Evolutionary conservation across 345 rosid genomes (phyloP), one percentile per base, ranked within the genome.

Genomic region (Sonneratia alba): DNA sequence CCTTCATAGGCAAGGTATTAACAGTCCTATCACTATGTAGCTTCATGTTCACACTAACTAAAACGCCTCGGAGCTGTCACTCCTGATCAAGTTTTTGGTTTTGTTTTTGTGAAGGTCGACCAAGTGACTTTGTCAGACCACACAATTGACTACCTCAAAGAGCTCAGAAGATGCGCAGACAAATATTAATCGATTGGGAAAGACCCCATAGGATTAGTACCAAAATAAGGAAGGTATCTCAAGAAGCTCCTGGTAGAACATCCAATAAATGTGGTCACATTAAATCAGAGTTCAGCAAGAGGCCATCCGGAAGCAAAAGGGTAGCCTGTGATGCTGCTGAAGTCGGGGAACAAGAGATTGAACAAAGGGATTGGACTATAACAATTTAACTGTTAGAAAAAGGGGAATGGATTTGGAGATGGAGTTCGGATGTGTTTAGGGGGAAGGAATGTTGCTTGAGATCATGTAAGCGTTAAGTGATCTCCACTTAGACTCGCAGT

Each of bases 361-460:
- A 77, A 55, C 81, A 72, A 37, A 80, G 75, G 71, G 87, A 83
- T 61, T 85, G 69, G 47, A 78, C 32, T 84, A 83, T 67, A 45
- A 68, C 56, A 79, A 74, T 64, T 32, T 86, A 69, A 77, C 76
- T n/a, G 83, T 92, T n/a, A 76, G 78, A 71, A 70, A 71, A 63
- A 83, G 77, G 11, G 87, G 86, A 12, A 79, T 78, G 61, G 90
- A 85, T 67, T 86, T 89, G 73, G 51, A 78, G 72, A 88, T 92
- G 32, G 94, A 91, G 77, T 77, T 95, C 38, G 81, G 79, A 70
- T 88, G 98, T 80, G 77, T 78, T n/a, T 92, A 89, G 92, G 85
- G 83, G 80, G 99, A 95, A 71, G 94, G 97, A 49, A 55, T 90
- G 67, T 76, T 95, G 81, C 84, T 95, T 7, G 92, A 88, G 83